Conservation (phyloP, 352 stramenopile species). For the Pythium aquatile region DNA sequence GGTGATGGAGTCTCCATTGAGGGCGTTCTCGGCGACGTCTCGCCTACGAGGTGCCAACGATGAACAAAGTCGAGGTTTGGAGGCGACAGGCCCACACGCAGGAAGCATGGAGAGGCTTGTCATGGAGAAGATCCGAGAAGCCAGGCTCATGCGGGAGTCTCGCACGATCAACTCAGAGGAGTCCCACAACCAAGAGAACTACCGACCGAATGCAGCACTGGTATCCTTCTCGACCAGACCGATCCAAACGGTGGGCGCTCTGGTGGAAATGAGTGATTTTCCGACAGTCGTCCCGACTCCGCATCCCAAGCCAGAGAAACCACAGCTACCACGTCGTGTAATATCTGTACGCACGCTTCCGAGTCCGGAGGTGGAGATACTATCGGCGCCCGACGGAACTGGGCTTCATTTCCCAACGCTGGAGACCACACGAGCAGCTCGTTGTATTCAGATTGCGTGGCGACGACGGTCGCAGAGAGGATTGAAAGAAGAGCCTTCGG, state of each 20-base stretch:
- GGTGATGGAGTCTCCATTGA: background rate
- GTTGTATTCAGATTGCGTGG: conserved; percentile 11
- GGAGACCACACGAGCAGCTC: background rate
- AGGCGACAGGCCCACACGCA: background rate
- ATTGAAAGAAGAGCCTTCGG: background rate
- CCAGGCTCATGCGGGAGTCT: conserved; percentile 30
- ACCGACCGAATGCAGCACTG: conserved; percentile 6
- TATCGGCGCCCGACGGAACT: too few species aligned
- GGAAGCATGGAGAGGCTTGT: conserved; percentile 27
- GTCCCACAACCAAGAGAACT: conserved; percentile 10
- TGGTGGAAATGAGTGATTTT: background rate
- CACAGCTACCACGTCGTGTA: background rate
- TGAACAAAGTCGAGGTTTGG: background rate
- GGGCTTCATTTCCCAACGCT: too few species aligned
- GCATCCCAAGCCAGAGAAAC: conserved; percentile 17
- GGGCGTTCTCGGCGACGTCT: background rate
- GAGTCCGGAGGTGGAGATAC: background rate
- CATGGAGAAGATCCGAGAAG: conserved; percentile 40
- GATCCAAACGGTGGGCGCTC: background rate
- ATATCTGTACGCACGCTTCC: too few species aligned
- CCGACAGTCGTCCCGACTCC: conserved; percentile 6
- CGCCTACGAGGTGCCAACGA: background rate
- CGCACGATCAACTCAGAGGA: background rate
- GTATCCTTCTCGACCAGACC: too few species aligned
- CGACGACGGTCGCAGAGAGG: background rate